Base-by-base conservation (phyloP, 2,329 filamentous ascomycete genomes). In the Talaromyces amestolkiae region DNA sequence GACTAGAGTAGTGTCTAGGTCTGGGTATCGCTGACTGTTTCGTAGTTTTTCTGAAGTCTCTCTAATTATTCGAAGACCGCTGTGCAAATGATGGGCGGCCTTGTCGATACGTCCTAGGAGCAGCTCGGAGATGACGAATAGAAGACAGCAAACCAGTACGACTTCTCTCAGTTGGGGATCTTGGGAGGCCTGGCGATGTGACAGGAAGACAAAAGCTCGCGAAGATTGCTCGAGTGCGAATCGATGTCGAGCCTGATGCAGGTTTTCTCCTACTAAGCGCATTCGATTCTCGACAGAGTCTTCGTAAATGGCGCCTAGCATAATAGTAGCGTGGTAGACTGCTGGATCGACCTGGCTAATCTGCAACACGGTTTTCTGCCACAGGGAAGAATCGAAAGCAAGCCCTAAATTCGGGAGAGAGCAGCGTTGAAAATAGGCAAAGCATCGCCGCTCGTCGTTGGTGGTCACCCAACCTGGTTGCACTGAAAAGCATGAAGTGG, bases 371-470 rank as follows among this genome's bases (percentile, higher is more conserved):
- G 49, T 39, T 19, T 35, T 41, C n/a, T 27, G 61, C 61, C 61
- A 63, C 31, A 63, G 49, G 13, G 39, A 47, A 27, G 61, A 41
- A 17, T 58, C 54, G 41, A 70, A 69, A 59, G 63, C 68, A n/a
- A 19, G 61, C 7, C 51, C 61, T 11, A 72, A 54, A 9, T 62
- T 59, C 15, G 69, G 68, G 33, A 69, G 65, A 2, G 70, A 68
- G 33, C 37, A 65, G 58, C 63, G 22, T 15, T 49, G 65, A 27
- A 71, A 72, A 56, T 65, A 69, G 2, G 68, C 64, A 47, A 70
- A 71, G 37, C 68, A 67, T 39, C 69, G 68, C 59, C 59, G 59
- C 60, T 72, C 69, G 33, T 71, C 68, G 10, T 59, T 60, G 27
- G 68, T 71, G 17, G 65, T 67, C 13, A 65, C 59, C 67, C 67